Base-by-base conservation (phyloP, 768 basidiomycete species). In the Clitopilus hobsonii region DNA sequence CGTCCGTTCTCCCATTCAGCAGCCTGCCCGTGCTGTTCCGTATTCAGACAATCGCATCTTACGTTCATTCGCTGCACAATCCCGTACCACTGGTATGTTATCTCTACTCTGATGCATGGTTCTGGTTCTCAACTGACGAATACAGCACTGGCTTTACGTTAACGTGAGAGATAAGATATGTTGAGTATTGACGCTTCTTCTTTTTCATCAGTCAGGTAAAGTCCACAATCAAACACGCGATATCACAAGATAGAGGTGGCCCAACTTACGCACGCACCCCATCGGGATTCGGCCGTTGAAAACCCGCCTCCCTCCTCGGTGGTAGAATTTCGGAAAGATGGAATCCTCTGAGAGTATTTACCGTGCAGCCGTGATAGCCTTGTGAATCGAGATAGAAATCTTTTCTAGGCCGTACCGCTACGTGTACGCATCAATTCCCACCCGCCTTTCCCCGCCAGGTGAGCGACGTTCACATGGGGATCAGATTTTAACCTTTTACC, bases 401-500 rank as follows among this genome's bases (percentile, higher is more conserved):
- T n/a, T n/a, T n/a, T n/a, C n/a, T n/a, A n/a, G 13, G 32, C 13
- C 32, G 13, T 36, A n/a, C 13, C n/a, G 32, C 13, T 14, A 36
- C 13, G n/a, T 36, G 13, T 36, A 11, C 32, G n/a, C n/a, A 11
- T 36, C 32, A n/a, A 36, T 36, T 36, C 32, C 13, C 32, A 36
- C 32, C 8, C 5, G 41, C 22, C 41, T 45, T 45, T 18, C 41
- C 41, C 41, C 41, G n/a, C 32, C 32, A 14, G 22, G 41, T 18
- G 41, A 8, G 18, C 41, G 13, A 36, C n/a, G 32, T 36, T 36
- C 32, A 36, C 32, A 36, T 45, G 41, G 22, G 41, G 41, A 45
- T 45, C 41, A 45, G 41, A 45, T 45, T 45, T 45, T 45, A 45
- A 45, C 41, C 16, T 45, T 45, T 45, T 45, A 45, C 41, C 41